Percentiles rank a stretch among this genome's conserved stretches.
Evolutionary conservation across 495 filamentous ascomycete species (phyloP).

Genomic region (Extremus antarcticus): DNA sequence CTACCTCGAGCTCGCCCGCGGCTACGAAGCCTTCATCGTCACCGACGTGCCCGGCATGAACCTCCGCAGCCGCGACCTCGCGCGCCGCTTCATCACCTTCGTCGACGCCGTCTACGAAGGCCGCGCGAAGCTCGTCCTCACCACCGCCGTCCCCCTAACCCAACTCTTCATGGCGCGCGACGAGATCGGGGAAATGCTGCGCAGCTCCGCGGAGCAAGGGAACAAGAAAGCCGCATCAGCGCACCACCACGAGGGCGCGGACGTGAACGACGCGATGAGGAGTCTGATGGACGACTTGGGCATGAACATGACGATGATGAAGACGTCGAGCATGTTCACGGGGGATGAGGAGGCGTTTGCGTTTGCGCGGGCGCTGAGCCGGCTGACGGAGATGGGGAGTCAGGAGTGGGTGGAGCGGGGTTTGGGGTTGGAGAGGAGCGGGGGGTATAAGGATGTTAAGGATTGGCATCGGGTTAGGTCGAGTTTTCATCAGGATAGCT

Average conservation of each 20-base stretch:
- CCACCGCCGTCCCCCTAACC: constrained; percentile 68
- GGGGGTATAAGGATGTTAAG: constrained; percentile 32
- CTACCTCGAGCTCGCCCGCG: constrained; percentile 83
- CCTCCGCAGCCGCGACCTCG: constrained; percentile 71
- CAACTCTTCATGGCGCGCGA: constrained; percentile 79
- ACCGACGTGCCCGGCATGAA: constrained; percentile 91
- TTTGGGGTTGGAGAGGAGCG: constrained; percentile 39
- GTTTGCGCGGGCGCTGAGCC: constrained; percentile 76
- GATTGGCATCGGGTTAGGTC: constrained; percentile 33
- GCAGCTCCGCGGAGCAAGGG: constrained; percentile 5
- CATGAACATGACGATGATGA: constrained; percentile 72
- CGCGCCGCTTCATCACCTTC: constrained; percentile 90
- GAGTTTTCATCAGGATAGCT: constrained; percentile 32
- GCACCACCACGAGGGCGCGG: constrained; percentile 41
- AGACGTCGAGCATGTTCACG: constrained; percentile 77
- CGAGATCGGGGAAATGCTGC: constrained; percentile 52
- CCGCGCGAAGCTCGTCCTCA: constrained; percentile 88
- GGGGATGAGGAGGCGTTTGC: constrained; percentile 96
- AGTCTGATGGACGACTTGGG: constrained; percentile 90
- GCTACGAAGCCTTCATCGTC: constrained; percentile 84
- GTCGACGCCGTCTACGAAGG: constrained; percentile 90
- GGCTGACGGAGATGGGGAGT: constrained; percentile 86
- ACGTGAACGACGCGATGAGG: constrained; percentile 71
- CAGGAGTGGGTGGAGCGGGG: constrained; percentile 90
- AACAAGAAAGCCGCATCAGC: constrained; percentile 20